phyloP scores from a whole-genome alignment of 1,284 basidiomycete species.

The Ustilago sp. region DNA sequence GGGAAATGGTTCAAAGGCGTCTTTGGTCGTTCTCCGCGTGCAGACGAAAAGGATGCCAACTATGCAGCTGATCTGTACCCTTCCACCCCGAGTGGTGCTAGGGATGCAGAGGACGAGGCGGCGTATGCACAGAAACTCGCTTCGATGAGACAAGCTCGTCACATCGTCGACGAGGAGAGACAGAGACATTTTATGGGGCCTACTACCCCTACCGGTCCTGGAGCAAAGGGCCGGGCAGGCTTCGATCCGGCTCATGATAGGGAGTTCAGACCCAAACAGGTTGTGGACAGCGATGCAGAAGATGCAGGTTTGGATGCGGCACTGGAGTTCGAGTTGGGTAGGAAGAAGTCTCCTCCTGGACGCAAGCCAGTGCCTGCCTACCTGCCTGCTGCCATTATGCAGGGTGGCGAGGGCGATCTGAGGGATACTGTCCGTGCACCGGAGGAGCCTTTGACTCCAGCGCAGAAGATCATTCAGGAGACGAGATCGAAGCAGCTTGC shows the following conservation, averaged over 20 bases:
- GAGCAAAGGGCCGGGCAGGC: neutral
- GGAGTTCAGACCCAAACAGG: conserved; percentile 30
- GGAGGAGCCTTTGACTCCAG: conserved; percentile 54
- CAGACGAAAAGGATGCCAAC: conserved; percentile 38
- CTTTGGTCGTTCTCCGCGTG: conserved; percentile 51
- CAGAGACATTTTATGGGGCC: conserved; percentile 37
- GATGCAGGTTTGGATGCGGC: conserved; percentile 23
- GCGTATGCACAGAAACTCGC: conserved; percentile 52
- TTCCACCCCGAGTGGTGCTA: neutral
- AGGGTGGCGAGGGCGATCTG: neutral
- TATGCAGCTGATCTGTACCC: conserved; percentile 17
- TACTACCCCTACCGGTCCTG: conserved; percentile 11
- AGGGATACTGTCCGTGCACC: neutral
- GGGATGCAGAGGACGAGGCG: conserved; percentile 57
- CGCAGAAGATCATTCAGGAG: conserved; percentile 62
- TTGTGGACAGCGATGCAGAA: conserved; percentile 24
- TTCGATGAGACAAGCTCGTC: conserved; percentile 57
- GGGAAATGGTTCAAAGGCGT: conserved; percentile 60
- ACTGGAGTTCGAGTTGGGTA: conserved; percentile 23
- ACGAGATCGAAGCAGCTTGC: conserved; percentile 55
- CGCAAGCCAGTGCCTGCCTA: conserved; percentile 54
- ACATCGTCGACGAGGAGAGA: conserved; percentile 64
- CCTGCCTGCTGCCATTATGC: conserved; percentile 9
- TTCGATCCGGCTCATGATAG: conserved; percentile 37
- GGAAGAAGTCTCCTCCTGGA: conserved; percentile 53